phyloP scores from a whole-genome alignment of 371 early-diverging fungal species.

The Cokeromyces recurvatus region DNA sequence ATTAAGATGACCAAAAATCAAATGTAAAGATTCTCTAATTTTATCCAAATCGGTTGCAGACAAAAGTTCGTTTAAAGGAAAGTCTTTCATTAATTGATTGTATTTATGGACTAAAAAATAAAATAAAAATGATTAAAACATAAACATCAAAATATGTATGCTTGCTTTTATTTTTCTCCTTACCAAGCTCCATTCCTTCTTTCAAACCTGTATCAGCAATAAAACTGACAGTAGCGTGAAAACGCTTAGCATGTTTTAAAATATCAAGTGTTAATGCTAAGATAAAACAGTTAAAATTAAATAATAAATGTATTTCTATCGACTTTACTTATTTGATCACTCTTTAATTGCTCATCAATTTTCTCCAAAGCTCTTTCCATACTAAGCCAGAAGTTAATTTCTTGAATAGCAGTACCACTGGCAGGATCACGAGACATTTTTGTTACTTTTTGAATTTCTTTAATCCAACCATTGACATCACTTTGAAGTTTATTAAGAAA shows the following conservation, averaged over 20 bases:
- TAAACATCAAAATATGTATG: neutral
- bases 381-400: slow-evolving; percentile 98
- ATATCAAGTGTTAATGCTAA: slow-evolving; percentile 87
- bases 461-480: slow-evolving; percentile 98
- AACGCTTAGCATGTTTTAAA: slow-evolving; percentile 95
- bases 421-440: slow-evolving; percentile 91
- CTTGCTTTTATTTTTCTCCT: neutral
- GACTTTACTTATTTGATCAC: slow-evolving; percentile 75
- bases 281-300: no score
- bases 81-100: slow-evolving; percentile 97
- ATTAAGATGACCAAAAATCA: slow-evolving; percentile 92
- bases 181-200: slow-evolving; percentile 84
- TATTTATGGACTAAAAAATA: slow-evolving; percentile 73
- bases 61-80: slow-evolving; percentile 94
- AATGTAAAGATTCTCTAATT: slow-evolving; percentile 71
- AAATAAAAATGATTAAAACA: neutral
- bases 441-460: slow-evolving; percentile 98
- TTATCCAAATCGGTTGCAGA: slow-evolving; percentile 90
- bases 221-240: slow-evolving; percentile 97
- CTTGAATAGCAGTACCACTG: slow-evolving; percentile 91
- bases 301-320: neutral
- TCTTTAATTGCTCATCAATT: slow-evolving; percentile 92
- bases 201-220: slow-evolving; percentile 97
- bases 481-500: slow-evolving; percentile 91
- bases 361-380: slow-evolving; percentile 93